Base-by-base conservation (phyloP, 2,329 filamentous ascomycete genomes). In the Dactylellina haptotyla region DNA sequence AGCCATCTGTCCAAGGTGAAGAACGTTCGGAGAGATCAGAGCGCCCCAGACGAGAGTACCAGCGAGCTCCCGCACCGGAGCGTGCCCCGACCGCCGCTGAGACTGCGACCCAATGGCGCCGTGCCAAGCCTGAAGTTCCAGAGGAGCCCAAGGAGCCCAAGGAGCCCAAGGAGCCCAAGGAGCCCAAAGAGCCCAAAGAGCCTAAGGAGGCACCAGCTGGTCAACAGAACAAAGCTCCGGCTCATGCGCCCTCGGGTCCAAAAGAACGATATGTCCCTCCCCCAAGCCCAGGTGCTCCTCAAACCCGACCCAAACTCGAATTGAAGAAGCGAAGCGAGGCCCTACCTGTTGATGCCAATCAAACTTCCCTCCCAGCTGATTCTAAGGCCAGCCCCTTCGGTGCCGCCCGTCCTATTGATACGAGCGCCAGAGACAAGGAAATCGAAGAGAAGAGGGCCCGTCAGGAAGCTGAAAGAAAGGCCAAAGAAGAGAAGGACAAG, bases 341-440 rank as follows among this genome's bases (percentile, higher is more conserved):
- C 8, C 76, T 83, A 32, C 83, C 86, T 2, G 80, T 88, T 23
- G 84, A 88, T 9, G 79, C 84, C 14, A 80, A 79, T 61, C 81
- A 84, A 8, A 78, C 83, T 56, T 79, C 84, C 63, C 79, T 82
- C n/a, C 78, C 83, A 16, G 80, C 83, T 28, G 90, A 95, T 78
- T 84, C 91, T 43, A 98, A 97, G 84, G 87, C 93, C 25, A 98
- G 90, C 81, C 93, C 93, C 41, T 99, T 99, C 80, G 95, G 95
- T 78, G 93, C 91, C 74, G 95, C 95, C 65, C 89, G 90, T 75
- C 95, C 95, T 63, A 97, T 98, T 78, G 93, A 99, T 82, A 98
- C 94, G 50, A 91, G 92, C 48, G 87, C 93, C 12, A 89, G 91
- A 76, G 94, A 98, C 83, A 90, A 89, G 78, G 89, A 96, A 81